phyloP scores from a whole-genome alignment of 306 rosid species.

The Medicago ruthenica region DNA sequence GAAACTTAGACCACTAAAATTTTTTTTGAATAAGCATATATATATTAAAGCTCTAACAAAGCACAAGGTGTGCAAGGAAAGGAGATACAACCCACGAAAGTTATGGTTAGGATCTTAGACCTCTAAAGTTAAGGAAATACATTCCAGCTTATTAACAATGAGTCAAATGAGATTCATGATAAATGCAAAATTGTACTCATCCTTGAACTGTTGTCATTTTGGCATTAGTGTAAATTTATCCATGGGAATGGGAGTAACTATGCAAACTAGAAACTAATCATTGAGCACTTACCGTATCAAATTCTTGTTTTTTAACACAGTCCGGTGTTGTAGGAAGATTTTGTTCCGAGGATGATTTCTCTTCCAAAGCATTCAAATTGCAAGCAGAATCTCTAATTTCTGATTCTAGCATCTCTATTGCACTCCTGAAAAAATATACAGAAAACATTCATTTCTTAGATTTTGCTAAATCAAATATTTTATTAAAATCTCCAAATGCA shows the following conservation, averaged over 20 bases:
- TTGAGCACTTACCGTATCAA: conserved; percentile 60
- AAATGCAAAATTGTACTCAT: neutral
- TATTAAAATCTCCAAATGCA: neutral
- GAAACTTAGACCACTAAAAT: too few relatives aligned
- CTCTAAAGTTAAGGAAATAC: too few relatives aligned
- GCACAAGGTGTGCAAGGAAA: too few relatives aligned
- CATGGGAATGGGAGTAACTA: neutral
- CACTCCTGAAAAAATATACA: conserved; percentile 65
- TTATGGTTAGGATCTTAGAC: too few relatives aligned
- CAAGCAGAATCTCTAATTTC: conserved; percentile 64
- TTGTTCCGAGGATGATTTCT: conserved; percentile 49
- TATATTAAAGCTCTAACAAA: too few relatives aligned
- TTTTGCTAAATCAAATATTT: conserved; percentile 15
- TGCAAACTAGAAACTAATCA: conserved; percentile 15
- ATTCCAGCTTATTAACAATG: too few relatives aligned
- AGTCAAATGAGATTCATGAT: neutral
- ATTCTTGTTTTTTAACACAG: conserved; percentile 45
- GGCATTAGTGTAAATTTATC: neutral
- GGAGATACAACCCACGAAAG: too few relatives aligned
- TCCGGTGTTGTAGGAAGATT: conserved; percentile 47
- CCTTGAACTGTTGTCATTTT: conserved; percentile 19
- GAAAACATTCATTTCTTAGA: conserved; percentile 8
- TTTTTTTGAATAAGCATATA: too few relatives aligned
- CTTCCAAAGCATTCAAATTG: conserved; percentile 45
- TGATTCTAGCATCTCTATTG: conserved; percentile 78